Evolutionary conservation across 192 early-diverging fungal genomes (phyloP).

Genomic region (Backusella liffmaniae): DNA sequence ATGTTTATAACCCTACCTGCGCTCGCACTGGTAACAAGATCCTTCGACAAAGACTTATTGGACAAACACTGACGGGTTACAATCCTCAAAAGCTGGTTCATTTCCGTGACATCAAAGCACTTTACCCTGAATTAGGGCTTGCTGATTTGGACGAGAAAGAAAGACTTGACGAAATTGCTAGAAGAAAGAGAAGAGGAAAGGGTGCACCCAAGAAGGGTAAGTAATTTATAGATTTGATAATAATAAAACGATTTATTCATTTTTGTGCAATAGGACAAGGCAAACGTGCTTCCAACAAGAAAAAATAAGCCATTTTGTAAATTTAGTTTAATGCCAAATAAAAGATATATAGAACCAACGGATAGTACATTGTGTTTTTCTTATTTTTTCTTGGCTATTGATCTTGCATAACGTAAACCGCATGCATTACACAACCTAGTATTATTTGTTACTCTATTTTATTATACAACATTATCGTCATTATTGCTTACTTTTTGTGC

Average conservation of each 20-base stretch:
- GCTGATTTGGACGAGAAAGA: slow-evolving; percentile 62
- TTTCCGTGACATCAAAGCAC: slow-evolving; percentile 48
- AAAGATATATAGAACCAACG: not conserved
- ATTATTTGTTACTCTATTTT: not conserved
- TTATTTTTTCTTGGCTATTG: not conserved
- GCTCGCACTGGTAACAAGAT: slow-evolving; percentile 73
- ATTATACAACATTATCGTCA: not conserved
- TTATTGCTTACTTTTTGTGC: slow-evolving; percentile 18
- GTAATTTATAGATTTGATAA: not conserved
- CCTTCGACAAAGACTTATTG: slow-evolving; percentile 65
- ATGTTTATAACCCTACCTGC: slow-evolving; percentile 66
- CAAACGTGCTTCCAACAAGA: slow-evolving; percentile 55
- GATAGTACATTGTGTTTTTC: not conserved
- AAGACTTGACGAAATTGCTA: slow-evolving; percentile 64
- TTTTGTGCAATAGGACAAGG: slow-evolving; percentile 46
- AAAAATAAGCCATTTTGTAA: slow-evolving; percentile 38
- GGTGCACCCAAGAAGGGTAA: slow-evolving; percentile 76
- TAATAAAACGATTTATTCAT: slow-evolving; percentile 8
- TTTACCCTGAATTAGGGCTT: slow-evolving; percentile 51
- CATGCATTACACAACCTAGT: slow-evolving; percentile 12
- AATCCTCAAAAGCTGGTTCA: slow-evolving; percentile 59
- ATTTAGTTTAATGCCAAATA: slow-evolving; percentile 5
- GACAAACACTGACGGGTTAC: slow-evolving; percentile 63
- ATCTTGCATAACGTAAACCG: slow-evolving; percentile 10
- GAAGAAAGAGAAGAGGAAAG: slow-evolving; percentile 71